These are phyloP conservation scores for Pseudogymnoascus sp. DNA, from an alignment of 2,329 filamentous ascomycete species.

Conservation along the genomic window DNA sequence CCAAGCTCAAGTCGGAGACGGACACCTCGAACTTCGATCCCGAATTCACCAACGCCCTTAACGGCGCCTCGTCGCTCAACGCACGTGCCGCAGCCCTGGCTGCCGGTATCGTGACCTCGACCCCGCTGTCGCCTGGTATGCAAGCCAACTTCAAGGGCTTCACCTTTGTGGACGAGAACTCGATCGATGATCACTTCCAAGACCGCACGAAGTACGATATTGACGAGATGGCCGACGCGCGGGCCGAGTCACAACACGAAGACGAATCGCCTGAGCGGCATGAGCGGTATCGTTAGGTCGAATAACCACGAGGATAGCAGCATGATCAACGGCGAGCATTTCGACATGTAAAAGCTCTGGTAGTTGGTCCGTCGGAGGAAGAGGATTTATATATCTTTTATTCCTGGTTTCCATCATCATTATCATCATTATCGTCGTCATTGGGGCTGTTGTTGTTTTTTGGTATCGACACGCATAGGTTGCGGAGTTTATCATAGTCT, in stretches of 20 bases:
- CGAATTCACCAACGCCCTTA: conserved; percentile 92
- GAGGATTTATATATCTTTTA: conserved; percentile 5
- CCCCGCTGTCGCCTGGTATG: conserved; percentile 87
- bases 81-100: conserved; percentile 83
- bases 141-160: conserved; percentile 98
- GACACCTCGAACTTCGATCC: conserved; percentile 98
- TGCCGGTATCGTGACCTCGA: conserved; percentile 79
- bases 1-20: conserved; percentile 89
- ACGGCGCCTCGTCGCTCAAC: conserved; percentile 81
- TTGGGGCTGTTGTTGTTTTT: background rate
- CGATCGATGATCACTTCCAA: conserved; percentile 78
- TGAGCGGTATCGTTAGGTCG: conserved; percentile 58
- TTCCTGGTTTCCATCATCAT: conserved; percentile 2
- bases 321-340: conserved; percentile 56
- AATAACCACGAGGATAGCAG: conserved; percentile 49
- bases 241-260: conserved; percentile 38
- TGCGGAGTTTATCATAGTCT: conserved; percentile 11
- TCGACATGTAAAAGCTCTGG: conserved; percentile 49
- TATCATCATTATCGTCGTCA: background rate
- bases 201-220: conserved; percentile 45
- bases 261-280: conserved; percentile 55
- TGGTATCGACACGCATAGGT: conserved; percentile 12
- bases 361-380: background rate
- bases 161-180: conserved; percentile 97
- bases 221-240: conserved; percentile 55